Percentiles rank a stretch among this genome's conserved stretches.
Evolutionary conservation across 1,139 yeast species (phyloP).

Genomic region (Chernovozyma aurita): DNA sequence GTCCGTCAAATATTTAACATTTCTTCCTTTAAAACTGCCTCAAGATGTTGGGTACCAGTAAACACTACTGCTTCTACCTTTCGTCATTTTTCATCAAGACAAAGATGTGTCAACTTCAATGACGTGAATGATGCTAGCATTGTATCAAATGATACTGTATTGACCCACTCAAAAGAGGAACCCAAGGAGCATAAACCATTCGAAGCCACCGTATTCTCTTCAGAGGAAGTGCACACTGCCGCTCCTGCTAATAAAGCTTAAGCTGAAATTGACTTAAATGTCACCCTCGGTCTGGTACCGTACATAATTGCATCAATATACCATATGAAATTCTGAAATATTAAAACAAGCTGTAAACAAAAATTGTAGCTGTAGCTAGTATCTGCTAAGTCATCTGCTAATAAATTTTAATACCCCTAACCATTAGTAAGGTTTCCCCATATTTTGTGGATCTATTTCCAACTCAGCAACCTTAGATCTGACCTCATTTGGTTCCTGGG

Average conservation of each 20-base stretch:
- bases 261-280: too few relatives aligned
- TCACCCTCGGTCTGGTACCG: slow-evolving; percentile 7
- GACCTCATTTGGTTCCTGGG: too few relatives aligned
- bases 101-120: slow-evolving; percentile 36
- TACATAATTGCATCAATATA: background rate
- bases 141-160: slow-evolving; percentile 35
- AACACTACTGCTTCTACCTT: slow-evolving; percentile 13
- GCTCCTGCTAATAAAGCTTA: slow-evolving; percentile 40
- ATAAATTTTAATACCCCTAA: too few relatives aligned
- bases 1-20: slow-evolving; percentile 32
- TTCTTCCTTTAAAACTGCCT: slow-evolving; percentile 38
- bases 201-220: slow-evolving; percentile 39
- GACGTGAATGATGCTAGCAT: slow-evolving; percentile 27
- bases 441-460: too few relatives aligned
- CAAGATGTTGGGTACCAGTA: slow-evolving; percentile 44
- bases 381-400: too few relatives aligned
- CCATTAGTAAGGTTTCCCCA: too few relatives aligned
- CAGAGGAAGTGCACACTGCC: slow-evolving; percentile 43
- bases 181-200: slow-evolving; percentile 22
- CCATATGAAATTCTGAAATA: too few relatives aligned
- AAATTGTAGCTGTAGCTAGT: background rate
- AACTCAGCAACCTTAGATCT: too few relatives aligned
- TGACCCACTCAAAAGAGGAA: slow-evolving; percentile 17
- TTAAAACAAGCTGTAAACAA: background rate
- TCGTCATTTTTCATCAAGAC: slow-evolving; percentile 35